Conservation (phyloP, 2,329 filamentous ascomycete species). For the Chalaropsis thielavioides region DNA sequence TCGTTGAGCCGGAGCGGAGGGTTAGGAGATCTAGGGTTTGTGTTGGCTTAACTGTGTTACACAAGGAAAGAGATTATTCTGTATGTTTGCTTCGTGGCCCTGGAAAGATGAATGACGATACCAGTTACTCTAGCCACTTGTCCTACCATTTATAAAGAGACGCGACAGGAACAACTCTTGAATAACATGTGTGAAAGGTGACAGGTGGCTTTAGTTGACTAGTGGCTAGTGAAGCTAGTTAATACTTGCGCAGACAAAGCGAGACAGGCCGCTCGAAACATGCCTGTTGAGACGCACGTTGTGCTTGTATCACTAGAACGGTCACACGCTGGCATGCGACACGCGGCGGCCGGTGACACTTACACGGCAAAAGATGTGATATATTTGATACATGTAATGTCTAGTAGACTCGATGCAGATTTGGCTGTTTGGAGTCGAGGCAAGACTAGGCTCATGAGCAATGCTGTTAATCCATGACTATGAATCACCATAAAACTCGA, state of each 20-base stretch:
- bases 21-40: no score
- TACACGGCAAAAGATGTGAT: neutral
- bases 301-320: neutral
- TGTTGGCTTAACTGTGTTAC: neutral
- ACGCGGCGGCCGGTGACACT: neutral
- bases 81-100: no score
- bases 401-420: neutral
- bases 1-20: no score
- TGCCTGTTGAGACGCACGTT: neutral
- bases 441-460: neutral
- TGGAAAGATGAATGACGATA: no score
- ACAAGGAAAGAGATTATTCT: neutral
- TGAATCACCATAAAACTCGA: no score
- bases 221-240: neutral
- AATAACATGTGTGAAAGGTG: neutral
- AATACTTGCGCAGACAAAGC: neutral
- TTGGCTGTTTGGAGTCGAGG: neutral
- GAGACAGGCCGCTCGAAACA: neutral
- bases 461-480: neutral
- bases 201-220: neutral
- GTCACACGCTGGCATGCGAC: neutral
- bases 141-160: no score
- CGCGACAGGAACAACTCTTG: no score
- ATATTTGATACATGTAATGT: neutral
- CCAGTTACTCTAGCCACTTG: no score